Evolutionary conservation across 768 basidiomycete genomes (phyloP).

Genomic region (Harrya chromipes): DNA sequence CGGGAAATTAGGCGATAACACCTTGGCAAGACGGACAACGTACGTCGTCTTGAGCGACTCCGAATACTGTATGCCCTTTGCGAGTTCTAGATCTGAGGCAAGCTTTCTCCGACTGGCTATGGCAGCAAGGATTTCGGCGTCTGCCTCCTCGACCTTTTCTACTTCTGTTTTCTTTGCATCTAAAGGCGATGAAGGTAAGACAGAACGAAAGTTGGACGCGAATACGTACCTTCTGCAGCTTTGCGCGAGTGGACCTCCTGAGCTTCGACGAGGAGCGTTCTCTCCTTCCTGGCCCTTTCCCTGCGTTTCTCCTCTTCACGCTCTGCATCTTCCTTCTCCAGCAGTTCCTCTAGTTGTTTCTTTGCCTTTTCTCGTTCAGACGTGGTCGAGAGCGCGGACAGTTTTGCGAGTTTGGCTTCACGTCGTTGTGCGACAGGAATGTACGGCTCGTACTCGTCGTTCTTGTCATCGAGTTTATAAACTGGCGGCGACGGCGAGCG

Average conservation of each 20-base stretch:
- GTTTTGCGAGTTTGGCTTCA: constrained; percentile 73
- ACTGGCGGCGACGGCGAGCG: constrained; percentile 56
- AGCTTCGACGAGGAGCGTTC: constrained; percentile 88
- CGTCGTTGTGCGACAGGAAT: constrained; percentile 84
- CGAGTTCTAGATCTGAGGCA: constrained; percentile 89
- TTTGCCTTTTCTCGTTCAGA: constrained; percentile 50
- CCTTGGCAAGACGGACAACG: constrained; percentile 19
- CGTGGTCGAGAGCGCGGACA: constrained; percentile 59
- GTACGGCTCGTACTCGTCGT: constrained; percentile 76
- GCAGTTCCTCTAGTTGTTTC: constrained; percentile 53
- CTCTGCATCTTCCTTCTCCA: constrained; percentile 65
- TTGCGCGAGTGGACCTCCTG: constrained; percentile 90
- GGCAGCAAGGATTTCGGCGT: constrained; percentile 88
- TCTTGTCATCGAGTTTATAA: constrained; percentile 62
- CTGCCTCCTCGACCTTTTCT: constrained; percentile 85
- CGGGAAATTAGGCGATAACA: background rate
- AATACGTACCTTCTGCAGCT: constrained; percentile 66
- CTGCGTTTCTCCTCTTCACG: constrained; percentile 73
- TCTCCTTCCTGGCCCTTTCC: constrained; percentile 77
- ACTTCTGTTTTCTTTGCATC: constrained; percentile 86
- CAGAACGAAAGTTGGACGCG: background rate
- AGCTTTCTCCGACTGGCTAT: constrained; percentile 89
- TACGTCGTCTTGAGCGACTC: constrained; percentile 83
- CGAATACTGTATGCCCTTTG: constrained; percentile 88
- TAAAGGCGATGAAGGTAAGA: constrained; percentile 24